phyloP scores from a whole-genome alignment of 805 yeast genomes.

The Candida andamanensis region DNA sequence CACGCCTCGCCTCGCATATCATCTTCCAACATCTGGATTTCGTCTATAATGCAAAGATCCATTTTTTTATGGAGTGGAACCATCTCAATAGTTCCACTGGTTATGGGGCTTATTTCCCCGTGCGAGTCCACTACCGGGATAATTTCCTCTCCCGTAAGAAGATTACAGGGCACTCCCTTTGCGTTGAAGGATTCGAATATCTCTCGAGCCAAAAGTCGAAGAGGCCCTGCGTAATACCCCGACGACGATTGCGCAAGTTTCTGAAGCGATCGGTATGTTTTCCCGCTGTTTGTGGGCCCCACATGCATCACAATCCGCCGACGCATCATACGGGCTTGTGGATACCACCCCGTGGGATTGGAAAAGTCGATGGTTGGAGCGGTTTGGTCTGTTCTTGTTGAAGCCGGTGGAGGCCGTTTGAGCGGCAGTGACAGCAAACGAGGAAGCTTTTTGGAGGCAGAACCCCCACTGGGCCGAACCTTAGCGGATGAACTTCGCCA shows the following conservation, averaged over 20 bases:
- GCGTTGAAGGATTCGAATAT: conserved; percentile 68
- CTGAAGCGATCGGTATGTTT: conserved; percentile 78
- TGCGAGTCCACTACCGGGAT: conserved; percentile 60
- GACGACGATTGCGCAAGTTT: conserved; percentile 57
- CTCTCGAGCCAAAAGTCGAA: conserved; percentile 86
- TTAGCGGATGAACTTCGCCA: too few relatives aligned
- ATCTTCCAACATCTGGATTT: conserved; percentile 92
- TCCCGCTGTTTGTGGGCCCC: conserved; percentile 97
- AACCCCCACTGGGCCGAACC: too few relatives aligned
- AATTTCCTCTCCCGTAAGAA: conserved; percentile 95
- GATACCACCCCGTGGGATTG: conserved; percentile 61
- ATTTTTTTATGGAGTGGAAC: conserved; percentile 58
- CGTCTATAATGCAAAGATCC: conserved; percentile 91
- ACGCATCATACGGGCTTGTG: conserved; percentile 73
- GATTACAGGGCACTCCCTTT: conserved; percentile 68
- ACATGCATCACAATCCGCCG: conserved; percentile 86
- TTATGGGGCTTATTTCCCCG: conserved; percentile 70
- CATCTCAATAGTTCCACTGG: conserved; percentile 94
- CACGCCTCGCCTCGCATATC: conserved; percentile 83
- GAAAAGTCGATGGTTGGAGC: conserved; percentile 22
- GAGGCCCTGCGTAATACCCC: conserved; percentile 94
- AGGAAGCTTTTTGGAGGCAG: too few relatives aligned
- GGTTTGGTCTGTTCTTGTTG: too few relatives aligned
- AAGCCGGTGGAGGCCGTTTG: too few relatives aligned
- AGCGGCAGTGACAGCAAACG: too few relatives aligned